These are phyloP conservation scores for Paramecium caudatum DNA, from an alignment of 73 alveolate genomes.

Conservation along the genomic window DNA sequence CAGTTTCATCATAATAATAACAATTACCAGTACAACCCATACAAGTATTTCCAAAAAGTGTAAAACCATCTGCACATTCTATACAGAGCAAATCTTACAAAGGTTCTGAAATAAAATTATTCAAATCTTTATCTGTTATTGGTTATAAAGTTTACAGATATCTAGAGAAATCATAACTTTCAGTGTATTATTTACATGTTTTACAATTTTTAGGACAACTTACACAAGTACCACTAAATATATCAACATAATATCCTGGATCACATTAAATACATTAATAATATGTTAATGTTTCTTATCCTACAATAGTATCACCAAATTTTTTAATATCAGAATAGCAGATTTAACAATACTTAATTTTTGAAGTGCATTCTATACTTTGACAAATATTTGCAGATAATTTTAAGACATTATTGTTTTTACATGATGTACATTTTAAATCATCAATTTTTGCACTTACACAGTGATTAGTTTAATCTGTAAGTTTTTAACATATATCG, in stretches of 20 bases:
- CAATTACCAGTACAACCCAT: slow-evolving; percentile 58
- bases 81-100: not conserved
- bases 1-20: not conserved
- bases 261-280: slow-evolving; percentile 13
- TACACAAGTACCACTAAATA: slow-evolving; percentile 5
- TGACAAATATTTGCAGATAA: not conserved
- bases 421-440: not conserved
- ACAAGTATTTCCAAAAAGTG: slow-evolving; percentile 1
- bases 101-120: not conserved
- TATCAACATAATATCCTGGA: slow-evolving; percentile 37
- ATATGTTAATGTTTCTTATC: not conserved
- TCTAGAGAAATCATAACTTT: slow-evolving; percentile 7
- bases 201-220: slow-evolving; percentile 1
- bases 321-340: not conserved
- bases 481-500: too few relatives aligned
- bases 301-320: not conserved
- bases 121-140: not conserved
- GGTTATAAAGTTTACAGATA: not conserved
- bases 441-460: not conserved
- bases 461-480: too few relatives aligned
- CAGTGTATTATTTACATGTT: slow-evolving; percentile 43
- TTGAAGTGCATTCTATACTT: not conserved
- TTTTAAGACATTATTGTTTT: not conserved
- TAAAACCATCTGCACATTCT: slow-evolving; percentile 26
- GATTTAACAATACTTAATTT: not conserved